phyloP scores from a whole-genome alignment of 2,329 filamentous ascomycete species.

The Byssothecium circinans region DNA sequence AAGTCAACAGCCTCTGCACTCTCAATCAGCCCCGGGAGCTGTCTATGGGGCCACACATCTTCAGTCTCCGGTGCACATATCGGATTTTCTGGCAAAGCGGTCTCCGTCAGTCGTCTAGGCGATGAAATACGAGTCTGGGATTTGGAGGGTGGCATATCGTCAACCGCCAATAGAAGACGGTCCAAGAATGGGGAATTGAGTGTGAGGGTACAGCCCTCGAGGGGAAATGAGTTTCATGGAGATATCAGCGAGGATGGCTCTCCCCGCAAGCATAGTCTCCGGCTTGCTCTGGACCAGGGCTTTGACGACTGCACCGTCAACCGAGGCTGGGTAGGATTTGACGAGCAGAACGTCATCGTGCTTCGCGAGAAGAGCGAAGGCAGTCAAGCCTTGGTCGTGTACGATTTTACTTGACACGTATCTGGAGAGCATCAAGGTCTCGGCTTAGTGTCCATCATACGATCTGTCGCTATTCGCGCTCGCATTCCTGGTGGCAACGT shows the following conservation, averaged over 20 bases:
- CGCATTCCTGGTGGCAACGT: constrained; percentile 1
- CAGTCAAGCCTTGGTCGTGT: constrained; percentile 74
- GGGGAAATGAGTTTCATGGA: constrained; percentile 14
- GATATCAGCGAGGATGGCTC: constrained; percentile 24
- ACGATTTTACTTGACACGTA: constrained; percentile 69
- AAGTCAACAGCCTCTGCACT: constrained; percentile 68
- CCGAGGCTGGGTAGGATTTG: constrained; percentile 76
- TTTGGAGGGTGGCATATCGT: constrained; percentile 69
- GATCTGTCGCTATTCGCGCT: constrained; percentile 2
- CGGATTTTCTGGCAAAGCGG: constrained; percentile 80
- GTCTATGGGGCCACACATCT: constrained; percentile 90
- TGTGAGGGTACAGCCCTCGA: constrained; percentile 55
- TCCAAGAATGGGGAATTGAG: constrained; percentile 53
- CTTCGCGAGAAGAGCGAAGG: constrained; percentile 71
- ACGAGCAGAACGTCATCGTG: constrained; percentile 89
- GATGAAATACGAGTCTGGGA: constrained; percentile 78
- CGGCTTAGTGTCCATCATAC: background rate
- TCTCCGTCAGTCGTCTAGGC: constrained; percentile 82
- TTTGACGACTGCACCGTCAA: constrained; percentile 49
- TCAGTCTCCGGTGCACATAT: constrained; percentile 85
- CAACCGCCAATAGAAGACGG: constrained; percentile 46
- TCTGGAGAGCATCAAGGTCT: background rate
- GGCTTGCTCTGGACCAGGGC: constrained; percentile 37
- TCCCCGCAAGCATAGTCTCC: constrained; percentile 35
- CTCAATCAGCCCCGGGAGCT: constrained; percentile 70